Percentiles rank a stretch among this genome's conserved stretches.
Evolutionary conservation across 176 grass and related monocot species (phyloP).

Genomic region (Triticum aestivum): IWGSC_CS_RefSeq_v2.1 NC_057807.1:290892768-290893267

Average conservation of each 20-base stretch:
- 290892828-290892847: not conserved
- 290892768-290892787: slow-evolving; percentile 22
- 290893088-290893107: not conserved
- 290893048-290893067: not conserved
- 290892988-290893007: not conserved
- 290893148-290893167: not conserved
- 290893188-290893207: not conserved
- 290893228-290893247: not conserved
- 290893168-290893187: not conserved
- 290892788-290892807: slow-evolving; percentile 29
- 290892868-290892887: slow-evolving; percentile 20
- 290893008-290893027: slow-evolving; percentile 7
- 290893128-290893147: not conserved
- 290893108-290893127: not conserved
- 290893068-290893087: no score
- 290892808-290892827: slow-evolving; percentile 14
- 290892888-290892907: slow-evolving; percentile 10
- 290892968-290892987: slow-evolving; percentile 31
- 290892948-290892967: slow-evolving; percentile 40
- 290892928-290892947: slow-evolving; percentile 57
- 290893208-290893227: not conserved
- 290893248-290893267: not conserved
- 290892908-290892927: slow-evolving; percentile 48
- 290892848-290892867: slow-evolving; percentile 21
- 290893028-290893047: slow-evolving; percentile 20